These are phyloP conservation scores for Ailanthus altissimus DNA, from an alignment of 345 rosid genomes.

Conservation along the genomic window DNA sequence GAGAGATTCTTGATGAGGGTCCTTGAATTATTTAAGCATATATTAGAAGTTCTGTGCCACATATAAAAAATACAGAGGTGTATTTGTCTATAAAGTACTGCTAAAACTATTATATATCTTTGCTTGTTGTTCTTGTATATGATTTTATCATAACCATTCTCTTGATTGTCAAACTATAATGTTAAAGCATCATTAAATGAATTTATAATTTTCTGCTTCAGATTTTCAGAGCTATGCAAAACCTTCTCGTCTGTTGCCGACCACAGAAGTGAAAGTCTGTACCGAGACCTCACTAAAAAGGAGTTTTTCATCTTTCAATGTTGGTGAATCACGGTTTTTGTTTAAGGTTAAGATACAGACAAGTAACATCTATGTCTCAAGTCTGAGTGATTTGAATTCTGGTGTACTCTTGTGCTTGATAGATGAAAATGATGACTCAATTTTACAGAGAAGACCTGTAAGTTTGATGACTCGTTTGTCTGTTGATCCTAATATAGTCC, in stretches of 20 bases:
- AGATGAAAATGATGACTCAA: slow-evolving; percentile 61
- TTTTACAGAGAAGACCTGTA: slow-evolving; percentile 68
- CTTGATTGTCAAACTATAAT: slow-evolving; percentile 2
- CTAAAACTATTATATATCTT: neutral
- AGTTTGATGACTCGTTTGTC: slow-evolving; percentile 35
- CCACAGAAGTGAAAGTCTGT: slow-evolving; percentile 52
- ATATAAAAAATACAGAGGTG: neutral
- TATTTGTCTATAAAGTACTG: neutral
- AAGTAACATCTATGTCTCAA: slow-evolving; percentile 66
- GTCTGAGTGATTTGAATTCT: slow-evolving; percentile 59
- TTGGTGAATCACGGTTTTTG: slow-evolving; percentile 40
- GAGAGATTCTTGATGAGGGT: neutral
- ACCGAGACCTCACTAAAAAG: slow-evolving; percentile 25
- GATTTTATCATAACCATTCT: too few relatives aligned
- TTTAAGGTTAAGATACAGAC: slow-evolving; percentile 67
- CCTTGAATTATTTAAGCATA: neutral
- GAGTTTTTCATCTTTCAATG: slow-evolving; percentile 20
- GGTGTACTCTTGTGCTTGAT: slow-evolving; percentile 70
- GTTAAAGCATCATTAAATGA: neutral
- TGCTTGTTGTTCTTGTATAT: neutral
- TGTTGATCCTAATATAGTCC: slow-evolving; percentile 36
- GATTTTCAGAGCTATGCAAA: slow-evolving; percentile 79
- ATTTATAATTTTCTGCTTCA: slow-evolving; percentile 30
- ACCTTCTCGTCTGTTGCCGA: slow-evolving; percentile 61
- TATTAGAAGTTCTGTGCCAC: slow-evolving; percentile 1